Conservation (phyloP, 108 stramenopile genomes). For the Skeletonema tropicum region DNA sequence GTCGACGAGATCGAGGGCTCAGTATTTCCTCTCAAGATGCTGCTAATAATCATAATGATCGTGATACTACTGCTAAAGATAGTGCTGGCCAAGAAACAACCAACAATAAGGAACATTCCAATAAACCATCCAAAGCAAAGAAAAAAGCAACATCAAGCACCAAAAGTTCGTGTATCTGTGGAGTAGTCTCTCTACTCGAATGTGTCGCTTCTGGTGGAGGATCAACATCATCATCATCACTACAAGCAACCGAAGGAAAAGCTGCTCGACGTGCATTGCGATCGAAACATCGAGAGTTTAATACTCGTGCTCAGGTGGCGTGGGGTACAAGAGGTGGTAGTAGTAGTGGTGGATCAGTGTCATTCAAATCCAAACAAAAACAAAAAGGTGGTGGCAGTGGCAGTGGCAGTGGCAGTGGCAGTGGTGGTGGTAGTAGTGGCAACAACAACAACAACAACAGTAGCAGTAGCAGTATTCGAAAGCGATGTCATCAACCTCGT, state of each 20-base stretch:
- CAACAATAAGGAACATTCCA: too few relatives aligned
- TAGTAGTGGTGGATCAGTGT: neutral
- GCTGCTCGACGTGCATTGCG: constrained; percentile 47
- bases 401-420: neutral
- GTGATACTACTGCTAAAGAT: neutral
- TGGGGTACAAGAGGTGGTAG: constrained; percentile 26
- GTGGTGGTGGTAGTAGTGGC: constrained; percentile 1
- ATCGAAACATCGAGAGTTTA: constrained; percentile 61
- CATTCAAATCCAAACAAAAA: constrained; percentile 10
- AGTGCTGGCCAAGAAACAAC: neutral
- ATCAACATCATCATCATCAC: too few relatives aligned
- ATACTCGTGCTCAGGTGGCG: constrained; percentile 47
- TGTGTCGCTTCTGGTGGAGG: constrained; percentile 42
- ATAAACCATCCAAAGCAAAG: too few relatives aligned
- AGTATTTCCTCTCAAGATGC: constrained; percentile 25
- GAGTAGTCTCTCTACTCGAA: constrained; percentile 71
- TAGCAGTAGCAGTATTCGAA: constrained; percentile 4
- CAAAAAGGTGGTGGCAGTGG: neutral
- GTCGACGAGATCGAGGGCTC: constrained; percentile 29
- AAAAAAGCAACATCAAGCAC: neutral
- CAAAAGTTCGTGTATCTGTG: constrained; percentile 48
- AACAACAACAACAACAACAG: too few relatives aligned
- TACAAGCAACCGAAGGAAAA: constrained; percentile 7
- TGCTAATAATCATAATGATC: neutral
- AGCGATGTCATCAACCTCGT: constrained; percentile 65